These are phyloP conservation scores for Pseudocercospora macadamiae DNA, from an alignment of 2,329 filamentous ascomycete species.

Conservation along the genomic window DNA sequence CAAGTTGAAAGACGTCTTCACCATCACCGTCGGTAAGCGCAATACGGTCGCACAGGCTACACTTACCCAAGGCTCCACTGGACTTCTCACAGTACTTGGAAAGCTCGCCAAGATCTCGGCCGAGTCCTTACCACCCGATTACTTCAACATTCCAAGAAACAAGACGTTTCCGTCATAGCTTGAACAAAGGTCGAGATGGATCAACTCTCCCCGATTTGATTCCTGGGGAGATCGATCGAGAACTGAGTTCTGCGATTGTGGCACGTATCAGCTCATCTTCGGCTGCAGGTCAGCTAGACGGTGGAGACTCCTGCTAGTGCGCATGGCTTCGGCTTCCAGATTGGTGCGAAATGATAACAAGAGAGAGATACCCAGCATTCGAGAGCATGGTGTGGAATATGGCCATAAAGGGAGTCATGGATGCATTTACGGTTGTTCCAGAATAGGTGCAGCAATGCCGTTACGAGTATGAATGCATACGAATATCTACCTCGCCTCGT, in stretches of 20 bases:
- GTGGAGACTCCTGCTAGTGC: background rate
- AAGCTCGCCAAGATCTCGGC: constrained; percentile 38
- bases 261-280: background rate
- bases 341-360: constrained; percentile 15
- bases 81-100: constrained; percentile 50
- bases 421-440: background rate
- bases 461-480: background rate
- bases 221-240: background rate
- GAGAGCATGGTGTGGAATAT: background rate
- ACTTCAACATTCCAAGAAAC: constrained; percentile 32
- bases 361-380: constrained; percentile 7
- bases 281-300: constrained; percentile 4
- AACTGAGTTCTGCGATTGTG: background rate
- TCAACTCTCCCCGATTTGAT: background rate
- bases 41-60: constrained; percentile 88
- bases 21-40: constrained; percentile 81
- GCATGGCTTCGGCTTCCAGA: constrained; percentile 9
- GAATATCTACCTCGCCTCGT: background rate
- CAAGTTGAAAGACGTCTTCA: constrained; percentile 65
- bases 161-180: constrained; percentile 25
- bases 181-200: background rate
- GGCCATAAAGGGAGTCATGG: background rate
- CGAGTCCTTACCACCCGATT: constrained; percentile 31
- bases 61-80: constrained; percentile 87
- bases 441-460: background rate